Conservation (phyloP, 2,329 filamentous ascomycete species). For the Geoglossum cookeanum region DNA sequence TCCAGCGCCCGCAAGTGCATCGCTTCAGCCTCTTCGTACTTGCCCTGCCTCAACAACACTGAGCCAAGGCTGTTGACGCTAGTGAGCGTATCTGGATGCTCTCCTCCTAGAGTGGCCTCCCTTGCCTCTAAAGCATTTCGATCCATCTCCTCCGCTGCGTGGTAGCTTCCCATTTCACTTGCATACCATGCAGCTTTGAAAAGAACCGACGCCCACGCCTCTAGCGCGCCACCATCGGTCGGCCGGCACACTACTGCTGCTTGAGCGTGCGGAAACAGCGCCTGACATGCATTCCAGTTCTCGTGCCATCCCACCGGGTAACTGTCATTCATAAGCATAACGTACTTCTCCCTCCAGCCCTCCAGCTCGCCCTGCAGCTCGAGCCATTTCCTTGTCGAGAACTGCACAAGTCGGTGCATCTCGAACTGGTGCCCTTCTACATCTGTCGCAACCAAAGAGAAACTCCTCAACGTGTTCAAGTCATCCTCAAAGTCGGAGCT, state of each 20-base stretch:
- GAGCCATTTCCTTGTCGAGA: slow-evolving; percentile 1
- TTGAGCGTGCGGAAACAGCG: slow-evolving; percentile 2
- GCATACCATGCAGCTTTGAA: background rate
- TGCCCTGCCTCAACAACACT: too few species aligned
- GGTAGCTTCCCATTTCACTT: background rate
- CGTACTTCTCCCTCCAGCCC: background rate
- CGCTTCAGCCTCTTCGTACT: too few species aligned
- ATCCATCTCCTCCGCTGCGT: background rate
- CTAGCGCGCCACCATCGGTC: background rate
- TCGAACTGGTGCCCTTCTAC: slow-evolving; percentile 1
- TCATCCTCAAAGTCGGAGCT: slow-evolving; percentile 6
- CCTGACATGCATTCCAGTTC: background rate
- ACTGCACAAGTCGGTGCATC: slow-evolving; percentile 9
- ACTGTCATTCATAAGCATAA: background rate
- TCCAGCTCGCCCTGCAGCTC: background rate
- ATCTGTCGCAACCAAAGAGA: too few species aligned
- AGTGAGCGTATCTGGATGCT: background rate
- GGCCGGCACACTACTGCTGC: background rate
- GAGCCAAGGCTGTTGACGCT: background rate
- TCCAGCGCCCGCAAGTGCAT: too few species aligned
- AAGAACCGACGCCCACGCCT: background rate
- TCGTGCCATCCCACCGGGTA: background rate
- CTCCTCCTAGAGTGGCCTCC: background rate
- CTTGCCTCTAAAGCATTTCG: slow-evolving; percentile 1
- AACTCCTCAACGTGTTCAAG: slow-evolving; percentile 10